Evolutionary conservation across 148 eudicot species (phyloP).

Genomic region (Chenopodium suecicum): DNA sequence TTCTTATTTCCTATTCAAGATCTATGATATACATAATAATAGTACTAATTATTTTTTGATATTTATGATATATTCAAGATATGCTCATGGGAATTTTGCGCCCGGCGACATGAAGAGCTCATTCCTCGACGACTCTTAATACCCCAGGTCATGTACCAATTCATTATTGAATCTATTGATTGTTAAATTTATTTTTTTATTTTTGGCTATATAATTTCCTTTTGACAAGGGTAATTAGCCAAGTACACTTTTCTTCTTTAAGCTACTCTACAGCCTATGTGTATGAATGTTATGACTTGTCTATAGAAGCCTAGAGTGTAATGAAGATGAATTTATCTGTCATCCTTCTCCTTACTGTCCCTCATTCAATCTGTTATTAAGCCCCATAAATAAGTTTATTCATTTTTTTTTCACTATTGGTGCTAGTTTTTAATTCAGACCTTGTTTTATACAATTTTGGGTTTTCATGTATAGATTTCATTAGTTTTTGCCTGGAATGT

Average conservation of each 20-base stretch:
- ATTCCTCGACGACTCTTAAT: conserved; percentile 81
- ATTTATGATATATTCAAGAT: conserved; percentile 42
- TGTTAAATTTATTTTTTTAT: background rate
- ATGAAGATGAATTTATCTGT: background rate
- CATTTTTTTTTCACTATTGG: background rate
- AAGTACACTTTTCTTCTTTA: background rate
- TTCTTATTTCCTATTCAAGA: background rate
- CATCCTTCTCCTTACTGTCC: background rate
- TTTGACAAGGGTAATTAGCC: background rate
- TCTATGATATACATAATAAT: conserved; percentile 4
- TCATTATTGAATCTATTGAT: background rate
- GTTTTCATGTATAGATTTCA: background rate
- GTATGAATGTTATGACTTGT: background rate
- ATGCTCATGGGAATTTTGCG: conserved; percentile 99
- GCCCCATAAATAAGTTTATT: background rate
- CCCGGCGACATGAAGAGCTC: conserved; percentile 91
- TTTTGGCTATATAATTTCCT: background rate
- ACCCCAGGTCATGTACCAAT: conserved; percentile 64
- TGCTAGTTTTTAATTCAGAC: background rate
- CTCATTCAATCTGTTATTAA: background rate
- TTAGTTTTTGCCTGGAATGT: background rate
- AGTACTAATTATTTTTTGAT: conserved; percentile 12
- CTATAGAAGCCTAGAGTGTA: background rate
- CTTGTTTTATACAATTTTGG: background rate
- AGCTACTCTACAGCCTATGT: conserved; percentile 1